A percentile compares a stretch with the other conserved stretches of the same genome.
Conservation (phyloP, 345 rosid species). For the Passiflora organensis region DNA sequence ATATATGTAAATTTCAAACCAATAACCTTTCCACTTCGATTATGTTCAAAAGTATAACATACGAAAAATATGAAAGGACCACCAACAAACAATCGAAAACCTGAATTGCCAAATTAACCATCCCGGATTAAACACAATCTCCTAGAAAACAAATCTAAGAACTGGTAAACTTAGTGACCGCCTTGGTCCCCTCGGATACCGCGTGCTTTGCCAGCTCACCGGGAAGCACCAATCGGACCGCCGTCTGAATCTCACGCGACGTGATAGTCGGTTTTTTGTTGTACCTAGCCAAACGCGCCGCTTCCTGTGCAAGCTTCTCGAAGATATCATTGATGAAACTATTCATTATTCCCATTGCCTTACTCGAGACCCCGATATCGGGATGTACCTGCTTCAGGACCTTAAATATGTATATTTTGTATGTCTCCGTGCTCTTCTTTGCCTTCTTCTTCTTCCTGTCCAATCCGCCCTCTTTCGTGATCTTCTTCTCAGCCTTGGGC, state of each 20-base stretch:
- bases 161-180: constrained; percentile 68
- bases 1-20: too few relatives aligned
- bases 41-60: too few relatives aligned
- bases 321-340: constrained; percentile 67
- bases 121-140: not conserved
- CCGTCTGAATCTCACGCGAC: constrained; percentile 65
- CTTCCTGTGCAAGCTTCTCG: constrained; percentile 62
- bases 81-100: too few relatives aligned
- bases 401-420: constrained; percentile 70
- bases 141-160: constrained; percentile 24
- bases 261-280: constrained; percentile 72
- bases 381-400: constrained; percentile 60
- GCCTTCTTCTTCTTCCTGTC: constrained; percentile 44
- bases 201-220: constrained; percentile 71
- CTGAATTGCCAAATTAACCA: too few relatives aligned
- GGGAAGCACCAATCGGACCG: constrained; percentile 58
- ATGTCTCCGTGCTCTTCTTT: constrained; percentile 60
- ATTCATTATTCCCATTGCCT: constrained; percentile 76
- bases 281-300: constrained; percentile 58
- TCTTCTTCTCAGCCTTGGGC: constrained; percentile 61
- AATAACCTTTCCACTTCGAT: too few relatives aligned
- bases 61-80: too few relatives aligned
- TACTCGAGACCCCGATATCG: constrained; percentile 56
- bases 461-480: constrained; percentile 41
- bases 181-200: constrained; percentile 62